Percentiles rank a stretch among this genome's conserved stretches.
Conservation (phyloP, 2,329 filamentous ascomycete genomes). For the Beauveria brongniartii region DNA sequence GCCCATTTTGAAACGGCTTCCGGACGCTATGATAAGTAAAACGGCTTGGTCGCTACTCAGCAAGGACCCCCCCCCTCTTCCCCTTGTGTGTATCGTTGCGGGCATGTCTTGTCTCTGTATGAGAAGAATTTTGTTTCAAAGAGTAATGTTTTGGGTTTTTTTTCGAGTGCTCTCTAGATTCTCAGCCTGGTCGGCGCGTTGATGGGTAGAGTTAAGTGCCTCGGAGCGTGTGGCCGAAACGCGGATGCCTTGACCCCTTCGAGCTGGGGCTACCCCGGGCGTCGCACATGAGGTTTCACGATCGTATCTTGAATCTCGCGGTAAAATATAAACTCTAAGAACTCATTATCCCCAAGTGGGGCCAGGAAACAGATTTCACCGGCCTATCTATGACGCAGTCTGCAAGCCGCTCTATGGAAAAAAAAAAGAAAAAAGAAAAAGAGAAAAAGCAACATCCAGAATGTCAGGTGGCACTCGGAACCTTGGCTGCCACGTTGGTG, state of each 20-base stretch:
- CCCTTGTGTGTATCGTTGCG: background rate
- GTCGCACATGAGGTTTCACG: slow-evolving; percentile 9
- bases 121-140: slow-evolving; percentile 2
- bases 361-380: background rate
- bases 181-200: background rate
- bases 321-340: background rate
- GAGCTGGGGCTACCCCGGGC: background rate
- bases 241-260: background rate
- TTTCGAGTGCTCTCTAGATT: background rate
- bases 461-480: background rate
- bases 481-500: background rate
- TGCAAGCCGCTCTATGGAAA: background rate
- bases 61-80: background rate
- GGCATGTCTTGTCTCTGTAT: background rate
- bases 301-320: background rate
- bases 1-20: slow-evolving; percentile 1
- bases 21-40: background rate
- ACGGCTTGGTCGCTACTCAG: background rate
- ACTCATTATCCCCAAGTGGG: background rate
- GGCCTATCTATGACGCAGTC: background rate
- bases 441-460: too few relatives aligned
- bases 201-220: too few relatives aligned
- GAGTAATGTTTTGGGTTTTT: background rate
- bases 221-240: background rate
- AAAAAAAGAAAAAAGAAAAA: too few relatives aligned